Conservation (phyloP, 164 flowering plant species). For the Houttuynia cordata region DNA sequence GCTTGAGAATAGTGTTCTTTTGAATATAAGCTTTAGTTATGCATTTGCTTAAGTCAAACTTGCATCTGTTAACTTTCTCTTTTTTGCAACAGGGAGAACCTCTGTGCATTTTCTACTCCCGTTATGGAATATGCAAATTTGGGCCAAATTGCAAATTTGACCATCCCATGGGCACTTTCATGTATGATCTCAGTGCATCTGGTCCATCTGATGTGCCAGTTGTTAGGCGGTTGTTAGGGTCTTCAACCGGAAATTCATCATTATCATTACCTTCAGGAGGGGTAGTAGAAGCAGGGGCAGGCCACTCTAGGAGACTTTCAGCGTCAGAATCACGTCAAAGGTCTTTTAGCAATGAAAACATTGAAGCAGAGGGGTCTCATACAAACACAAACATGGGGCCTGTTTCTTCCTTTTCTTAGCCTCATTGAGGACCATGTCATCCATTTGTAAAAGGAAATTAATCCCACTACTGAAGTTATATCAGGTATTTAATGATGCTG, state of each 20-base stretch:
- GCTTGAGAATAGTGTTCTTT: too few relatives aligned
- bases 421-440: constrained; percentile 18
- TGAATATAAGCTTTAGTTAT: too few relatives aligned
- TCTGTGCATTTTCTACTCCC: constrained; percentile 79
- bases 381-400: constrained; percentile 15
- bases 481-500: constrained; percentile 25
- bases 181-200: constrained; percentile 44
- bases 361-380: constrained; percentile 46
- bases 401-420: constrained; percentile 24
- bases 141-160: constrained; percentile 99
- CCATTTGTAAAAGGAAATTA: constrained; percentile 47
- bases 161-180: constrained; percentile 74
- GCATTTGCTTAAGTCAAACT: too few relatives aligned
- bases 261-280: constrained; percentile 53
- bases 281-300: constrained; percentile 44
- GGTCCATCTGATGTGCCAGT: constrained; percentile 50
- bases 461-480: constrained; percentile 51
- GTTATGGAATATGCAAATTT: constrained; percentile 95
- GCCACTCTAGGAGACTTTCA: constrained; percentile 46
- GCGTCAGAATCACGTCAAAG: constrained; percentile 60
- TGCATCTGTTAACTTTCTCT: not conserved
- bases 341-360: constrained; percentile 50
- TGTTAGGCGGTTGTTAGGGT: constrained; percentile 44
- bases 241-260: constrained; percentile 52
- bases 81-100: constrained; percentile 72